phyloP scores from a whole-genome alignment of 2,329 filamentous ascomycete species.

The Rasamsonia emersonii region DNA sequence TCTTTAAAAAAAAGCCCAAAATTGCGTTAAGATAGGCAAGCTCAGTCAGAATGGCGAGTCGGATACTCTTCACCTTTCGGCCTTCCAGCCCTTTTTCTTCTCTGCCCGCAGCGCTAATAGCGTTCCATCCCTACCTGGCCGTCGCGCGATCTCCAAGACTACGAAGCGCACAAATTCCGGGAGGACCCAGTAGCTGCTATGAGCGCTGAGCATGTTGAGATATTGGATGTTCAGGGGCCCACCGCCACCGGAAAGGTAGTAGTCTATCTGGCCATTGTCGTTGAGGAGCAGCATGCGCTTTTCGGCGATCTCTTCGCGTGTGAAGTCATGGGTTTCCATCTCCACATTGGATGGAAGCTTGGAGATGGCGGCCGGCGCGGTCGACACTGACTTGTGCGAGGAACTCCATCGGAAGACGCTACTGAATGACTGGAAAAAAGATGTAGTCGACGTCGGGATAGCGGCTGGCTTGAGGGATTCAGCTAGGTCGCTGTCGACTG shows the following conservation, averaged over 20 bases:
- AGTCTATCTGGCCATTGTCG: constrained; percentile 95
- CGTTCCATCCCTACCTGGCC: constrained; percentile 55
- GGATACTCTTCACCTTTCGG: constrained; percentile 12
- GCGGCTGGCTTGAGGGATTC: constrained; percentile 66
- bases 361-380: constrained; percentile 54
- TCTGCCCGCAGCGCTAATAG: constrained; percentile 46
- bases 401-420: constrained; percentile 52
- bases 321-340: constrained; percentile 91
- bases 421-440: constrained; percentile 57
- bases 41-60: too few relatives aligned
- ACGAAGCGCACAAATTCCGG: constrained; percentile 84
- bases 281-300: constrained; percentile 81
- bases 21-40: too few relatives aligned
- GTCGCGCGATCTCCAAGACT: constrained; percentile 76
- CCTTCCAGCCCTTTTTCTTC: constrained; percentile 45
- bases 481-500: constrained; percentile 74
- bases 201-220: constrained; percentile 90
- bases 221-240: constrained; percentile 93
- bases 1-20: too few relatives aligned
- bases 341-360: constrained; percentile 66
- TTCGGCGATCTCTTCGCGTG: constrained; percentile 83
- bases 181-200: constrained; percentile 87
- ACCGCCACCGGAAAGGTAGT: constrained; percentile 70
- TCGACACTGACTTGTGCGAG: constrained; percentile 45
- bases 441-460: constrained; percentile 63